These are phyloP conservation scores for Fraxinus sp. DNA, from an alignment of 305 asterid species.

Conservation along the genomic window DNA sequence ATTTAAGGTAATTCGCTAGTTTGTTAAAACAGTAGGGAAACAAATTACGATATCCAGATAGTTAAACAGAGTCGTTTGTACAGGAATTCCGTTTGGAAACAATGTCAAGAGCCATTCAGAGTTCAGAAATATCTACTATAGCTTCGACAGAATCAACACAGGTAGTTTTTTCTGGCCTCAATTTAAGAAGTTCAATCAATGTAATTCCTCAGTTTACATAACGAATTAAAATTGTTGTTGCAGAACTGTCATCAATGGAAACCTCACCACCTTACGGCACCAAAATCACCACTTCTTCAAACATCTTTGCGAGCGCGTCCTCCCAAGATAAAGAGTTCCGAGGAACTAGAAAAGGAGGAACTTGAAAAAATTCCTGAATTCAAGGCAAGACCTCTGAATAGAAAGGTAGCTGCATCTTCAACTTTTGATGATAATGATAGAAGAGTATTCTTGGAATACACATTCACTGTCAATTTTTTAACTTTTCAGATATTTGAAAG, in stretches of 20 bases:
- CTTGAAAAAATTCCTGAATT: slow-evolving; percentile 72
- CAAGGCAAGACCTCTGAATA: slow-evolving; percentile 89
- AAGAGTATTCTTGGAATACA: neutral
- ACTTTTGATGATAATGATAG: neutral
- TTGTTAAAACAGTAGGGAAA: neutral
- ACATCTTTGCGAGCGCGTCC: slow-evolving; percentile 87
- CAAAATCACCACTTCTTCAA: slow-evolving; percentile 78
- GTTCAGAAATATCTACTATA: slow-evolving; percentile 63
- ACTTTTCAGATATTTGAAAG: slow-evolving; percentile 78
- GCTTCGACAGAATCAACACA: slow-evolving; percentile 60
- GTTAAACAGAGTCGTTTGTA: slow-evolving; percentile 11
- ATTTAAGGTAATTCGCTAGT: slow-evolving; percentile 55
- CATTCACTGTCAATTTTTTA: neutral
- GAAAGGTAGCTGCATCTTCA: slow-evolving; percentile 48
- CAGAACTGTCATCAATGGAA: slow-evolving; percentile 67
- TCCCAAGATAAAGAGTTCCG: slow-evolving; percentile 61
- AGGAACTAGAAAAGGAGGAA: slow-evolving; percentile 71
- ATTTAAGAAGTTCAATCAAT: neutral
- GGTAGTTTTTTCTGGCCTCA: slow-evolving; percentile 31
- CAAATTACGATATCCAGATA: slow-evolving; percentile 4
- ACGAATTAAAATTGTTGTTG: slow-evolving; percentile 1
- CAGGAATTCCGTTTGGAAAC: slow-evolving; percentile 94
- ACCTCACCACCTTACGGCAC: slow-evolving; percentile 68
- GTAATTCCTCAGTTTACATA: neutral
- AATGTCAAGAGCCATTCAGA: slow-evolving; percentile 73